Base-by-base conservation (phyloP, 2,329 filamentous ascomycete species). In the Zymoseptoria tritici region DNA sequence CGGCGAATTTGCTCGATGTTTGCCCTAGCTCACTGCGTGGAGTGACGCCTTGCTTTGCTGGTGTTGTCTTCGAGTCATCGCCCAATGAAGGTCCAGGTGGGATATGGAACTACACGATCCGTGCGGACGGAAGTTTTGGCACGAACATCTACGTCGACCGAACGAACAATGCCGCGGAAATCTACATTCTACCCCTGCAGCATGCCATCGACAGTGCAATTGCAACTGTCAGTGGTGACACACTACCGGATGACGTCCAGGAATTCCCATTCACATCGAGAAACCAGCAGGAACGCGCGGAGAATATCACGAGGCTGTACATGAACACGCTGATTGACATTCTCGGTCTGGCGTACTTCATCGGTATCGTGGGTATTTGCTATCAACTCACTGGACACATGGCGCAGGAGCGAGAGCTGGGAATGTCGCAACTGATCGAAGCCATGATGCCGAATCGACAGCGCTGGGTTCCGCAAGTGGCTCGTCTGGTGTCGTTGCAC, bases 371-470 rank as follows among this genome's bases (percentile, higher is more conserved):
- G 52, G 90, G 90, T 57, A 83, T 96, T 24, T 87, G 87, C 46
- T 97, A 96, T 72, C 91, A 97, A 69, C 79, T 96, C 59, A 90
- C 90, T 0, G 92, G 92, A 8, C 85, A 92, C 67, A 87, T 96
- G 72, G 91, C 92, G 7, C 85, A 86, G 1, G 92, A 97, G 75
- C 81, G 92, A 58, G 92, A 97, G 76, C 80, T 85, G 16, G 92
- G 91, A 60, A 94, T 96, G 83, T 90, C 90, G 4, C 89, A 91
- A 63, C 79, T 97, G 26, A 85, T 97, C 51, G 92, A 97, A 74
- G 88, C 90, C 57, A 96, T 96, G 90, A 92, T 94, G 80, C 88
- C 90, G 0, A 89, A 89, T 58, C 81, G 81, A 57, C 81, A 81
- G 54, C 79, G 83, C 51, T 95, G 90, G 90, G 81, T 90, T 68